These are phyloP conservation scores for Sisymbrium irio DNA, from an alignment of 345 rosid species.

Conservation along the genomic window DNA sequence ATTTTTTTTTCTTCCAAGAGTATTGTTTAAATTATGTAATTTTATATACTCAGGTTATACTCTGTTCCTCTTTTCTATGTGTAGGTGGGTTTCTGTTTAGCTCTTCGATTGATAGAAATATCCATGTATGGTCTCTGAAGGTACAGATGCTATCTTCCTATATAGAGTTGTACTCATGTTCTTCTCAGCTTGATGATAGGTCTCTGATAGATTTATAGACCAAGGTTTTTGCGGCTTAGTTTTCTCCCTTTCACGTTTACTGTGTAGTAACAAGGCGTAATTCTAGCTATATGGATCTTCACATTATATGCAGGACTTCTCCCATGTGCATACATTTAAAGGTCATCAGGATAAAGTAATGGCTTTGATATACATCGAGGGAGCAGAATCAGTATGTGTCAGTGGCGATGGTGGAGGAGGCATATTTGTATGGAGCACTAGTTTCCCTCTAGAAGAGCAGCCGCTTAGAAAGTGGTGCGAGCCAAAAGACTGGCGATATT, in stretches of 20 bases:
- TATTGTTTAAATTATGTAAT: not conserved
- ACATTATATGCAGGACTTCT: constrained; percentile 61
- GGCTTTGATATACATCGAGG: constrained; percentile 66
- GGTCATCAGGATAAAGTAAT: constrained; percentile 88
- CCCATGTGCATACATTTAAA: constrained; percentile 70
- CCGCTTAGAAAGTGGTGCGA: constrained; percentile 81
- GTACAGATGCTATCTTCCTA: constrained; percentile 36
- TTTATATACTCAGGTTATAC: no score
- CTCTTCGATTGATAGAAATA: constrained; percentile 78
- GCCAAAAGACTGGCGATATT: constrained; percentile 91
- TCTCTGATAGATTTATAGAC: constrained; percentile 13
- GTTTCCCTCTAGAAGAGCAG: constrained; percentile 52
- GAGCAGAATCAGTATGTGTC: constrained; percentile 63
- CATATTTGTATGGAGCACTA: constrained; percentile 70
- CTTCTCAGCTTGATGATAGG: no score
- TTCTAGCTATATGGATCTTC: not conserved
- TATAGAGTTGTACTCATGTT: not conserved
- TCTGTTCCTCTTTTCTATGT: constrained; percentile 34
- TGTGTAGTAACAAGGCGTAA: not conserved
- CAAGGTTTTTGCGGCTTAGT: constrained; percentile 1
- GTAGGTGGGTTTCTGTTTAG: constrained; percentile 81
- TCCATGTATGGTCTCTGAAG: constrained; percentile 86
- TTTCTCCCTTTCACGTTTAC: not conserved
- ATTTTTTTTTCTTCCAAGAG: not conserved
- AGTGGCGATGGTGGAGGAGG: constrained; percentile 90